Conservation (phyloP, 805 yeast genomes). For the Cyberlindnera sargentensis region DNA sequence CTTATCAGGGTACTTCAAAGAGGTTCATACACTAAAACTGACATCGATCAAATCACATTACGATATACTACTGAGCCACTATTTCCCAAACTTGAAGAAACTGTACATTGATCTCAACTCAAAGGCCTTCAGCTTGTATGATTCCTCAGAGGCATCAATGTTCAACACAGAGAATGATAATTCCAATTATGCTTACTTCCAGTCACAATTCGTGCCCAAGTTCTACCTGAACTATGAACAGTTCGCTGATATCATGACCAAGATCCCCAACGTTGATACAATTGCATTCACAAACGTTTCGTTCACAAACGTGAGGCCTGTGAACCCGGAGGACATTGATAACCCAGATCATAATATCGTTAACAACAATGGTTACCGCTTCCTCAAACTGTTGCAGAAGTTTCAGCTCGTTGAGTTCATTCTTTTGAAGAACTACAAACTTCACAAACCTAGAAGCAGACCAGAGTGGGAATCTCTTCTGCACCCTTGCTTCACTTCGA, state of each 20-base stretch:
- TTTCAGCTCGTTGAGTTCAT: conserved; percentile 30
- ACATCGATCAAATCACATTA: conserved; percentile 32
- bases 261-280: conserved; percentile 12
- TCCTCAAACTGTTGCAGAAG: conserved; percentile 25
- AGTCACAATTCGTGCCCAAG: conserved; percentile 24
- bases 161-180: conserved; percentile 18
- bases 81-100: conserved; percentile 32
- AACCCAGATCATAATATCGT: conserved; percentile 25
- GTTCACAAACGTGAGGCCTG: conserved; percentile 20
- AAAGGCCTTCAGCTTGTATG: conserved; percentile 30
- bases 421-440: conserved; percentile 29
- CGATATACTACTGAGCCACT: conserved; percentile 44
- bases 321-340: conserved; percentile 22
- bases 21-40: conserved; percentile 33
- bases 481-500: conserved; percentile 27
- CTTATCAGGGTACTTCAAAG: conserved; percentile 33
- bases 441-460: conserved; percentile 31
- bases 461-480: conserved; percentile 32
- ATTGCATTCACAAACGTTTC: conserved; percentile 19
- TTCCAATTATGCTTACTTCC: conserved; percentile 22
- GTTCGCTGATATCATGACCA: conserved; percentile 16
- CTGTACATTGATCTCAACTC: conserved; percentile 45
- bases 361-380: conserved; percentile 30
- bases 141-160: conserved; percentile 11
- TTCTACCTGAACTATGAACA: conserved; percentile 19